A percentile compares a stretch with the other conserved stretches of the same genome.
phyloP scores from a whole-genome alignment of 495 filamentous ascomycete species.

The Podospora didyma region DNA sequence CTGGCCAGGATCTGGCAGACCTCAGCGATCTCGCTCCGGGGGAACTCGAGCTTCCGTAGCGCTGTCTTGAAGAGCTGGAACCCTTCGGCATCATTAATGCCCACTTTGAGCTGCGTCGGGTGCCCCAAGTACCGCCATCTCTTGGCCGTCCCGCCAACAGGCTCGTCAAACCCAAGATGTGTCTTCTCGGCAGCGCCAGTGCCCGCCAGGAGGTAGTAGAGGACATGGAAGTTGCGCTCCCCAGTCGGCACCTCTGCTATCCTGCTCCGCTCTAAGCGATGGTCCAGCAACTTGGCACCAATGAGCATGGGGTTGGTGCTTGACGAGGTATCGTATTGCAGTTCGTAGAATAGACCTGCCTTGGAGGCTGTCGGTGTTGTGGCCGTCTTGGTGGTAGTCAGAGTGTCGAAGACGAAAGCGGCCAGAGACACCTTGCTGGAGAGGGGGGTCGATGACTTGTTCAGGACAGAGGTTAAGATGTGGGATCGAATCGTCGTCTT shows the following conservation, averaged over 20 bases:
- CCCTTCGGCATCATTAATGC: slow-evolving; percentile 90
- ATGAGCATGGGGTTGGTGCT: slow-evolving; percentile 77
- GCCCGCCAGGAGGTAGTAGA: slow-evolving; percentile 92
- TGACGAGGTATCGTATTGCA: slow-evolving; percentile 90
- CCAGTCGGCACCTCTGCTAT: slow-evolving; percentile 89
- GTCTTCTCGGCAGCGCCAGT: slow-evolving; percentile 86
- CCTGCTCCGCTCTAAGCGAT: slow-evolving; percentile 84
- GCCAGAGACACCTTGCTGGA: slow-evolving; percentile 91
- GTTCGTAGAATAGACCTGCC: slow-evolving; percentile 87
- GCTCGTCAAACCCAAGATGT: slow-evolving; percentile 78
- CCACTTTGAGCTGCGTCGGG: slow-evolving; percentile 92
- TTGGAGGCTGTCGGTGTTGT: slow-evolving; percentile 95
- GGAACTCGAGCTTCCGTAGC: slow-evolving; percentile 88
- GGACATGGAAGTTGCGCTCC: slow-evolving; percentile 90
- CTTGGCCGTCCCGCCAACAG: slow-evolving; percentile 56
- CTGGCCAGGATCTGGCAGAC: slow-evolving; percentile 89
- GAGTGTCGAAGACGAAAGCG: slow-evolving; percentile 88
- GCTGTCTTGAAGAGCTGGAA: slow-evolving; percentile 98
- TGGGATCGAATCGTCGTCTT: slow-evolving; percentile 94
- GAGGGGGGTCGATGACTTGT: slow-evolving; percentile 84
- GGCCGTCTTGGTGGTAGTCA: slow-evolving; percentile 96
- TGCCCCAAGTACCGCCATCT: slow-evolving; percentile 96
- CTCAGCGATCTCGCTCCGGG: slow-evolving; percentile 87
- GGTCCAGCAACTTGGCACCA: slow-evolving; percentile 90
- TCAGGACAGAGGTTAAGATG: slow-evolving; percentile 75